phyloP scores from a whole-genome alignment of 164 flowering plant genomes.

The Annona cherimola region DNA sequence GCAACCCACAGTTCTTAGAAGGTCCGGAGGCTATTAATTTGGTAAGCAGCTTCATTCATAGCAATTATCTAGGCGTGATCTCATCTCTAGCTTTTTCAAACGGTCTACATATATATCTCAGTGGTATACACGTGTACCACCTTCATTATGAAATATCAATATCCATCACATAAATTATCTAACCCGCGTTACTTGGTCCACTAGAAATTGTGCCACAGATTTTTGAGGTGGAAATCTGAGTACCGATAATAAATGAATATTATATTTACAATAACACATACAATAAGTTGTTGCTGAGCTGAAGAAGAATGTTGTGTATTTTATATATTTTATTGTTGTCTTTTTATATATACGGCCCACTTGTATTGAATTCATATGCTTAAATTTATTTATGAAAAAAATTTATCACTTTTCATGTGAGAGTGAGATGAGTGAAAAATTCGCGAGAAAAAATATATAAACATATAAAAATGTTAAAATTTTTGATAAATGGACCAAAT shows the following conservation, averaged over 20 bases:
- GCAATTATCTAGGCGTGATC: neutral
- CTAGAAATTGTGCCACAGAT: neutral
- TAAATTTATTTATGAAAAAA: too few relatives aligned
- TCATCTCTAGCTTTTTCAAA: neutral
- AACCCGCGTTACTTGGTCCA: neutral
- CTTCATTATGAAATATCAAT: neutral
- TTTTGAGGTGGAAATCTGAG: constrained; percentile 1
- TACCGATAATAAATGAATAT: neutral
- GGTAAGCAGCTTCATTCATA: neutral
- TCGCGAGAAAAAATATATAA: too few relatives aligned
- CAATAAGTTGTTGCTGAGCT: neutral
- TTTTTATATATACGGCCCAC: too few relatives aligned
- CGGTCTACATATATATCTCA: neutral
- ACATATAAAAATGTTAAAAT: too few relatives aligned
- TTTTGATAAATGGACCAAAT: too few relatives aligned
- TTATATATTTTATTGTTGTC: too few relatives aligned
- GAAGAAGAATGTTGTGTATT: neutral
- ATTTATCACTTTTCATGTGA: too few relatives aligned
- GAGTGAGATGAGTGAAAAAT: too few relatives aligned
- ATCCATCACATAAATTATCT: neutral
- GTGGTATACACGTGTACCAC: constrained; percentile 5
- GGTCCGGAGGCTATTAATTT: neutral
- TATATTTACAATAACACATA: neutral
- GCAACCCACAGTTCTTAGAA: neutral
- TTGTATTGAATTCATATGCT: too few relatives aligned